Conservation (phyloP, 805 yeast species). For the Zygoascus bituminiphila region DNA sequence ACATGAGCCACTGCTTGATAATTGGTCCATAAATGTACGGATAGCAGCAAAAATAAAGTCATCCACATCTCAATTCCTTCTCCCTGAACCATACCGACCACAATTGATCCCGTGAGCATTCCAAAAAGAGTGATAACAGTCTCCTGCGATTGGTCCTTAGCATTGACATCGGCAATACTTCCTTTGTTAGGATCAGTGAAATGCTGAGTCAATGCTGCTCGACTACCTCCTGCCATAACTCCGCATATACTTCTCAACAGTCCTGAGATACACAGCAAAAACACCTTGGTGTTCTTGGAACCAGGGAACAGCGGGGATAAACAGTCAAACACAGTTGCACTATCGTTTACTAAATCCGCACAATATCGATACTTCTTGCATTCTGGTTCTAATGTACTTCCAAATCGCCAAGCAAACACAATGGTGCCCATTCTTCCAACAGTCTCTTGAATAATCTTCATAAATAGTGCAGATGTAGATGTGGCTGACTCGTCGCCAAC, state of each 20-base stretch:
- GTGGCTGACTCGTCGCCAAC: conserved; percentile 31
- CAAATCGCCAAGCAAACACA: conserved; percentile 29
- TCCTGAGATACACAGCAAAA: conserved; percentile 28
- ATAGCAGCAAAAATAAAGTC: conserved; percentile 19
- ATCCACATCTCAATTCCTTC: conserved; percentile 23
- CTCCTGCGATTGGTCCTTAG: conserved; percentile 32
- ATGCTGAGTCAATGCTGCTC: conserved; percentile 32
- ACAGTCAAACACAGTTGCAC: conserved; percentile 29
- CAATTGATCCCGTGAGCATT: conserved; percentile 28
- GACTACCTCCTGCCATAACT: conserved; percentile 31
- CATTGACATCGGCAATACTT: conserved; percentile 30
- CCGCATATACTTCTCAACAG: conserved; percentile 28
- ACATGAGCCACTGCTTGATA: conserved; percentile 29
- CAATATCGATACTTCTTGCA: conserved; percentile 29
- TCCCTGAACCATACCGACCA: conserved; percentile 23
- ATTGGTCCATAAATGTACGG: conserved; percentile 28
- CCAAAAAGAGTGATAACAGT: conserved; percentile 31
- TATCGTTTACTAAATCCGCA: conserved; percentile 30
- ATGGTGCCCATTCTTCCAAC: conserved; percentile 32
- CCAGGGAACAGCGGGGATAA: conserved; percentile 26
- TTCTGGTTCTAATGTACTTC: conserved; percentile 29
- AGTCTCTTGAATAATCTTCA: conserved; percentile 30
- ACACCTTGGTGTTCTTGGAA: conserved; percentile 14
- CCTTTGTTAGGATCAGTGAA: conserved; percentile 29
- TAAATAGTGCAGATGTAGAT: conserved; percentile 30